Base-by-base conservation (phyloP, 163 green algal species). In the Scenedesmus sp. region DNA sequence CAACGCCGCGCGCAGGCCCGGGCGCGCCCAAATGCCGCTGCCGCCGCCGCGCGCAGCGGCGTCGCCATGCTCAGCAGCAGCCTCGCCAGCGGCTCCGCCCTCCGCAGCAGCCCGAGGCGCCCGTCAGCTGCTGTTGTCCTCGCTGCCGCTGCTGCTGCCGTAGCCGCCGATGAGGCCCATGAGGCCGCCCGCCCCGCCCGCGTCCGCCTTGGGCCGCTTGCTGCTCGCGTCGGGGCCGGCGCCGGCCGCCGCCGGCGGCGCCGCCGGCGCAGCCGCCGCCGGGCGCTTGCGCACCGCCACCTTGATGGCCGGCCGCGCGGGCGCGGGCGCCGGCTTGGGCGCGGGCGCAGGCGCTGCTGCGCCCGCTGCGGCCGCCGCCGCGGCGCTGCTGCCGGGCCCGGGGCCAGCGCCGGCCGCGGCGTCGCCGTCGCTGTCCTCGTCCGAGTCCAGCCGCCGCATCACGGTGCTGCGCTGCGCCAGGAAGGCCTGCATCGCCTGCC, bases 401-500 rank as follows among this genome's bases (percentile, higher is more conserved):
- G 33, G 17, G 29, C 58, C 58, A 44, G 58, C 58, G 28, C 14
- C 58, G 45, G 11, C 58, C 44, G 58, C 58, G 13, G 26, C 58
- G 18, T 7, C 58, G 45, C 26, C 39, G 15, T 73, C 63, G 3
- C 56, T 18, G 2, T 66, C 65, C 20, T 64, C 73, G 31, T 81
- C 66, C 45, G 78, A 79, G 15, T 83, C 60, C 48, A 85, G 60
- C 22, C 71, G 66, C 42, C 66, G 45, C 24, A 77, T 9, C 13
- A 70, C 50, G 17, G 39, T 63, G 10, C 36, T 47, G 74, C 72
- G 67, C 74, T 78, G 60, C 47, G 58, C n/a, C 53, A 85, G 48
- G 14, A 87, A 77, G 28, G 70, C 33, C 33, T 54, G 36, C 74
- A 93, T 82, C 0, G 84, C 83, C 44, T 71, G 70, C 82, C 88